Evolutionary conservation across 73 alveolate species (phyloP).

Genomic region (Breviolum minutum): DNA sequence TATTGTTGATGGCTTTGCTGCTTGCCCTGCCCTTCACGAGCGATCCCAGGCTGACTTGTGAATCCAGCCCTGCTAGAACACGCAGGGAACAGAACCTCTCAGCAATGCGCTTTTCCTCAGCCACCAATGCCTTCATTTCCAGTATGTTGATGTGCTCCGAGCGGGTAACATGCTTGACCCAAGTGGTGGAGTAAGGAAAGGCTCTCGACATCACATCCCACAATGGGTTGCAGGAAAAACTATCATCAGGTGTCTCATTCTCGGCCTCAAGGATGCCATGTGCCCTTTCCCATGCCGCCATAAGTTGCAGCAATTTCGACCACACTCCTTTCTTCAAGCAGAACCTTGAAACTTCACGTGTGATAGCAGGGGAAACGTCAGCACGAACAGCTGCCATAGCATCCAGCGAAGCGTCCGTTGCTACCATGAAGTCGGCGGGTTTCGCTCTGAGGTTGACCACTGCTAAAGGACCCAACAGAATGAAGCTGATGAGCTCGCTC

Average conservation of each 20-base stretch:
- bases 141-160: no score
- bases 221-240: no score
- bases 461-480: background rate
- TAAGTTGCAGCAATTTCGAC: background rate
- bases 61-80: background rate
- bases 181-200: no score
- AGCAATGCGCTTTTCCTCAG: background rate
- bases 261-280: background rate
- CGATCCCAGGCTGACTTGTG: background rate
- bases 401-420: background rate
- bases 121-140: no score
- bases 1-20: background rate
- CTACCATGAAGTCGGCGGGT: background rate
- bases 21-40: background rate
- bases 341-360: background rate
- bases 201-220: no score
- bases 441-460: background rate
- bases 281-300: background rate
- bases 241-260: background rate
- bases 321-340: background rate
- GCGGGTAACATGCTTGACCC: no score
- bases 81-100: background rate
- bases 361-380: background rate
- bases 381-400: constrained; percentile 17
- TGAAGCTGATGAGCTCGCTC: background rate